A percentile compares a stretch with the other conserved stretches of the same genome.
Evolutionary conservation across 1,284 basidiomycete genomes (phyloP).

Genomic region (Cutaneotrichosporon curvatum): DNA sequence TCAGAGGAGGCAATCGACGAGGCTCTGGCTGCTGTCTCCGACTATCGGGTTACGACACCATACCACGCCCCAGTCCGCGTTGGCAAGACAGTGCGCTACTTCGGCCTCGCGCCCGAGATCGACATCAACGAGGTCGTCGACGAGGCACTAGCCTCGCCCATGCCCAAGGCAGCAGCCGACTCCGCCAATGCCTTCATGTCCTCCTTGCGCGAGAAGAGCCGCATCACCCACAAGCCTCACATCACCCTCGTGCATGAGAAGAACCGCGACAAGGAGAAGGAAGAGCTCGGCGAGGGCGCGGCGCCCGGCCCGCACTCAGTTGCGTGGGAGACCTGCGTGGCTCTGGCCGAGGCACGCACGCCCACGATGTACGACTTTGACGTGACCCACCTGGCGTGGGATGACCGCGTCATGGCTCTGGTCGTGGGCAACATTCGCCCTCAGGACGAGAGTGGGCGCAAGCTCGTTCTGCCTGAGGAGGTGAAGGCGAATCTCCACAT

Average conservation of each 20-base stretch:
- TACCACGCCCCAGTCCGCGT: constrained; percentile 31
- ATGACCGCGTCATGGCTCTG: constrained; percentile 71
- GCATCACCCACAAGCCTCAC: constrained; percentile 65
- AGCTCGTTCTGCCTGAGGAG: constrained; percentile 49
- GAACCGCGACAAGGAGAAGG: constrained; percentile 48
- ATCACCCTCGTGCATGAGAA: constrained; percentile 77
- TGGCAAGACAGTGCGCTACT: constrained; percentile 58
- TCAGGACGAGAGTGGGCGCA: not conserved
- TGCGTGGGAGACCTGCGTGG: constrained; percentile 62
- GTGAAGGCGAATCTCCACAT: constrained; percentile 62
- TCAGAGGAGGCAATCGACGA: constrained; percentile 54
- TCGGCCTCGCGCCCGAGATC: constrained; percentile 66
- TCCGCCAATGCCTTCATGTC: constrained; percentile 52
- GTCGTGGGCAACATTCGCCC: constrained; percentile 56
- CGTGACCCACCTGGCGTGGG: constrained; percentile 65
- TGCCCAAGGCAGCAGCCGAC: constrained; percentile 24
- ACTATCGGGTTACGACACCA: constrained; percentile 33
- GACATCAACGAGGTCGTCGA: constrained; percentile 48
- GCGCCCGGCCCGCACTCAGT: constrained; percentile 10
- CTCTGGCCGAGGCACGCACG: constrained; percentile 47
- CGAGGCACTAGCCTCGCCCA: constrained; percentile 9
- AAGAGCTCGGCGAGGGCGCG: constrained; percentile 24
- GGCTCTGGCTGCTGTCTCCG: constrained; percentile 53
- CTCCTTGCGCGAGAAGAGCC: constrained; percentile 50
- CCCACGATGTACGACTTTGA: constrained; percentile 58